These are phyloP conservation scores for Aureobasidium zeae DNA, from an alignment of 2,329 filamentous ascomycete genomes.

Conservation along the genomic window DNA sequence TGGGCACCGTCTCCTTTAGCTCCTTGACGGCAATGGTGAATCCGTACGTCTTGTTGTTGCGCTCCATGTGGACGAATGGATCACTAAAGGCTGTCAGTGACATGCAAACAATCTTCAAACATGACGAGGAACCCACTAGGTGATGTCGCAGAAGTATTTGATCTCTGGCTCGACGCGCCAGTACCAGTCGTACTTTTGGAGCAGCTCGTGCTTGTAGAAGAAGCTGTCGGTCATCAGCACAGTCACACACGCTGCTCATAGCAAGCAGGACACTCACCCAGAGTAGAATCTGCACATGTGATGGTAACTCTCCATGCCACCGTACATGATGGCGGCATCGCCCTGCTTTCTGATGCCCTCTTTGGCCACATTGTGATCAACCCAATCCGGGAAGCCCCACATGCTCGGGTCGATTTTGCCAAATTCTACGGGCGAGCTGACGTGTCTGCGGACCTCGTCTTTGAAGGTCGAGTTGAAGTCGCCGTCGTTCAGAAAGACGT, in stretches of 20 bases:
- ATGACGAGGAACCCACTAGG: constrained; percentile 57
- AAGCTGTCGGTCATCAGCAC: constrained; percentile 45
- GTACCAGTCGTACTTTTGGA: constrained; percentile 98
- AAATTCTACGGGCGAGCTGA: constrained; percentile 80
- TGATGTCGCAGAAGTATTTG: constrained; percentile 99
- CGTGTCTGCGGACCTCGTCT: constrained; percentile 78
- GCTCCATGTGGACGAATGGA: constrained; percentile 90
- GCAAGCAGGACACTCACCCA: constrained; percentile 51
- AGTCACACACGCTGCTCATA: background rate
- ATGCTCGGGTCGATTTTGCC: constrained; percentile 82
- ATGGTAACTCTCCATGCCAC: constrained; percentile 96
- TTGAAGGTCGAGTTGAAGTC: constrained; percentile 96
- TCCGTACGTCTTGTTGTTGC: constrained; percentile 92
- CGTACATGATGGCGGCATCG: constrained; percentile 97
- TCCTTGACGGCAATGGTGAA: constrained; percentile 99
- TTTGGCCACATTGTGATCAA: constrained; percentile 83
- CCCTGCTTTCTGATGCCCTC: constrained; percentile 96
- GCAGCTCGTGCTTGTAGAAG: constrained; percentile 93
- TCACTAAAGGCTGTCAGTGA: constrained; percentile 51
- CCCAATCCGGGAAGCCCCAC: constrained; percentile 98
- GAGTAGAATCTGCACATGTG: constrained; percentile 99
- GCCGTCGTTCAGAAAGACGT: constrained; percentile 95
- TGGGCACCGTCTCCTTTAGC: constrained; percentile 91
- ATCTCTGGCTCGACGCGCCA: constrained; percentile 99
- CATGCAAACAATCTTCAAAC: background rate